phyloP scores from a whole-genome alignment of 2,329 filamentous ascomycete genomes.

The Cercospora citrullina region DNA sequence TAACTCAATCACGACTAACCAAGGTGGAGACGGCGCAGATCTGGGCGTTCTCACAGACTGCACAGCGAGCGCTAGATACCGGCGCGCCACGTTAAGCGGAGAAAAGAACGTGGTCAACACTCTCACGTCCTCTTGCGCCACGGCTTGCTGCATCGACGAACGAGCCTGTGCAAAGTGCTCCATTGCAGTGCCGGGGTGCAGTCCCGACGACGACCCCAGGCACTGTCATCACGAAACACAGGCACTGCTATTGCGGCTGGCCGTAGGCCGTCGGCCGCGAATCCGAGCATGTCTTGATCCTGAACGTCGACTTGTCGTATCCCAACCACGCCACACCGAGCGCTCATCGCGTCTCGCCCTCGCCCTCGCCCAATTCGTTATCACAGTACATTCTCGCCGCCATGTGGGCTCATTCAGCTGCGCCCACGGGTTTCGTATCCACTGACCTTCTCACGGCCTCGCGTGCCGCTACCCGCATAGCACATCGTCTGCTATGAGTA shows the following conservation, averaged over 20 bases:
- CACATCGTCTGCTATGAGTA: not conserved
- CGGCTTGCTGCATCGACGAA: not conserved
- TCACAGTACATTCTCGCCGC: not conserved
- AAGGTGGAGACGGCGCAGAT: not conserved
- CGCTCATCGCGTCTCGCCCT: not conserved
- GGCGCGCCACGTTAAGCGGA: not conserved
- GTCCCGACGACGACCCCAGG: not conserved
- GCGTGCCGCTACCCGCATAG: not conserved
- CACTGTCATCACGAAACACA: not conserved
- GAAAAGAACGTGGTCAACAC: not conserved
- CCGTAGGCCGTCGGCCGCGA: not conserved
- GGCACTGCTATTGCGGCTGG: not conserved
- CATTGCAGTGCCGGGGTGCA: not conserved
- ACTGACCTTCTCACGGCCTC: not conserved
- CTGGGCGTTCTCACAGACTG: not conserved
- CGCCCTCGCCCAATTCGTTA: not conserved
- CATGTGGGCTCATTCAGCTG: not conserved
- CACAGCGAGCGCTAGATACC: not conserved
- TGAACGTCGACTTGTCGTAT: conserved; percentile 6
- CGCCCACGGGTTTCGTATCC: not conserved
- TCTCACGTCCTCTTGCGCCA: not conserved
- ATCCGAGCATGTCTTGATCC: not conserved
- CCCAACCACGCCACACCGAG: conserved; percentile 8
- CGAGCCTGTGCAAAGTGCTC: not conserved
- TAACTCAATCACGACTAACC: not conserved